Evolutionary conservation across 1,139 yeast species (phyloP), one percentile per base, ranked within the genome.

Genomic region (Pichia sp.): DNA sequence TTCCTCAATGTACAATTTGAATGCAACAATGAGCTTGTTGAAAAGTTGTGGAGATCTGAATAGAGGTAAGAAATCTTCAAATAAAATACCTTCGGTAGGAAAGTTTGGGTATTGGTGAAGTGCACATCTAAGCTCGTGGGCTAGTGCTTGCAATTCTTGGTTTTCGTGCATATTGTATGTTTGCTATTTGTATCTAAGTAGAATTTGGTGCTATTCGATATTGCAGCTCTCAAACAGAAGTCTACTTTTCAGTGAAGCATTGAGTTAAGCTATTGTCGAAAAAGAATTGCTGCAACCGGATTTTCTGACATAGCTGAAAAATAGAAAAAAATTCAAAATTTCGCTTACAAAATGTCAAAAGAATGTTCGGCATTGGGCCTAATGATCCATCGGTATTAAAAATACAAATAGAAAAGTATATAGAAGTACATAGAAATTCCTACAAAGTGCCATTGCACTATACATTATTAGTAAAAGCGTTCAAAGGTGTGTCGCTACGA

Each of bases 1-100:
- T 61, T 79, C 80, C 55, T 82, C 83, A 60, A 93, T 70, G 67
- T 88, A 95, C 59, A 82, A 70, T 73, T 85, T 83, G 75, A 92
- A 87, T 19, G 96, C 96, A 62, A 81, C 82, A 48, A 93, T 75
- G 61, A 93, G 78, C 66, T 87, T 85, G 67, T 85, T 85, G 79
- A 93, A 93, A 55, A 88, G 75, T 51, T 74, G 77, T 53, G 98
- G 97, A 62, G 82, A 77, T 70, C 88, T 81, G 78, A 93, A 93
- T 62, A 93, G 87, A 54, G 99, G 99, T 70, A 92, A 78, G 71
- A 93, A 92, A 72, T 93, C 99, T 74, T 93, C 98, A 67, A 93
- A 93, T 50, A 93, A 75, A 61, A 93, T 82, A n/a, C 99, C 99
- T 74, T 87, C 87, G 59, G 81, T 70, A 46, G 99, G 99, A 77